Base-by-base conservation (phyloP, 805 yeast species). In the Candida tallmaniae region DNA sequence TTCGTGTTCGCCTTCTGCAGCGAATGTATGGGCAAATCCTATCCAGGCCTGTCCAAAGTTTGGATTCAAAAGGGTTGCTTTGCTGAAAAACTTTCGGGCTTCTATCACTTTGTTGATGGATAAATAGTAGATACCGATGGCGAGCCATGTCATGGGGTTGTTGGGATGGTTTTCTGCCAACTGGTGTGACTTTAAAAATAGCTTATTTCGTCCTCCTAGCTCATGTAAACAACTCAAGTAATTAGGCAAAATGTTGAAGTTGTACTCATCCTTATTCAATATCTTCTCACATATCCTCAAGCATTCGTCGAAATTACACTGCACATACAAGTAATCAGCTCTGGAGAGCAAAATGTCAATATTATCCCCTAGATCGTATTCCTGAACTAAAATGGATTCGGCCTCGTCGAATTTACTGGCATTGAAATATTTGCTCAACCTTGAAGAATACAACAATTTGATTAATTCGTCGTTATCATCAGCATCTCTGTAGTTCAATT, bases 1-100 rank as follows among this genome's bases (percentile, higher is more conserved):
- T 56, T 93, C 99, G 56, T 93, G 97, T 58, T 93, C 99, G n/a
- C 96, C 95, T 56, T 93, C 98, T 3, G 85, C 81, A 0, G 96
- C 96, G 73, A 89, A 93, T 0, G 97, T 89, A 51, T 90, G 97
- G 1, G 97, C 97, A 63, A 93, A 93, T 2, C 97, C 98, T 22
- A 93, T 79, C 98, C 98, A 93, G 1, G 97, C 95, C 34, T 85
- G 90, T 0, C 93, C 94, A 62, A 85, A 88, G 45, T 80, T 84
- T 3, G 98, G 94, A 49, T 87, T 83, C 40, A 89, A 58, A 45
- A 88, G 69, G 1, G 97, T 86, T 0, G 97, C 89, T 54, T 86
- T 88, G 26, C 93, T 81, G 59, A 88, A 93, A 52, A 75, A 87
- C 43, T 83, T 74, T 39, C 98, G 68, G 0, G 97, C 96, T 44